phyloP scores from a whole-genome alignment of 371 early-diverging fungal species.

The Mucor mucedo region DNA sequence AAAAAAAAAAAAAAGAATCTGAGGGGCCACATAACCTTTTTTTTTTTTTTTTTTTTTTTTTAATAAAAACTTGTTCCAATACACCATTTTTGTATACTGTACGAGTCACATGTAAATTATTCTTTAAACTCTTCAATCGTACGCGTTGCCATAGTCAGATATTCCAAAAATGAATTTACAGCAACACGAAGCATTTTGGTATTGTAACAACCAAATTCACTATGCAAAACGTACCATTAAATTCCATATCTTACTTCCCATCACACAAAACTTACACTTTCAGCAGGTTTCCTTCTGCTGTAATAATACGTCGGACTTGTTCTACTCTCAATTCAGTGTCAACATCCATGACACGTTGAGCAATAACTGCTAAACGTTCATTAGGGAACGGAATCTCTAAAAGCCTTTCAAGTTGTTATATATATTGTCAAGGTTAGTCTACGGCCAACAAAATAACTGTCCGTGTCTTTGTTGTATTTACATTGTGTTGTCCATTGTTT shows the following conservation, averaged over 20 bases:
- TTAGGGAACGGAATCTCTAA: constrained; percentile 53
- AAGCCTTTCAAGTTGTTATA: constrained; percentile 24
- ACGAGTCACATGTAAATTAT: not conserved
- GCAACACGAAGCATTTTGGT: constrained; percentile 56
- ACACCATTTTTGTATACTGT: constrained; percentile 1
- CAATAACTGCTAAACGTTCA: constrained; percentile 45
- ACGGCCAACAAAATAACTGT: not conserved
- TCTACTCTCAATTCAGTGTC: constrained; percentile 54
- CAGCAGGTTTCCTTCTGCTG: constrained; percentile 25
- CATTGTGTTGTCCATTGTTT: constrained; percentile 18
- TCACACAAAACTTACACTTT: constrained; percentile 28
- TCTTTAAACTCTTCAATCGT: constrained; percentile 43
- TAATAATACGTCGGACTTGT: constrained; percentile 46
- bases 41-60: not conserved
- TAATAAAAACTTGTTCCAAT: constrained; percentile 2
- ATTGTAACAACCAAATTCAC: constrained; percentile 43
- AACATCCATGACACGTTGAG: constrained; percentile 45
- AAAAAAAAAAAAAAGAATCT: not conserved
- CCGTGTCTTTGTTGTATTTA: not conserved
- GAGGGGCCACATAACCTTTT: not conserved
- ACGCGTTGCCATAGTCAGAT: constrained; percentile 53
- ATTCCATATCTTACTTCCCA: not conserved
- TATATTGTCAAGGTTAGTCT: not conserved
- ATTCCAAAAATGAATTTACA: constrained; percentile 56
- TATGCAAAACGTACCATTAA: not conserved